These are phyloP conservation scores for Lentinula novae-zelandiae DNA, from an alignment of 1,284 basidiomycete genomes.

Conservation along the genomic window DNA sequence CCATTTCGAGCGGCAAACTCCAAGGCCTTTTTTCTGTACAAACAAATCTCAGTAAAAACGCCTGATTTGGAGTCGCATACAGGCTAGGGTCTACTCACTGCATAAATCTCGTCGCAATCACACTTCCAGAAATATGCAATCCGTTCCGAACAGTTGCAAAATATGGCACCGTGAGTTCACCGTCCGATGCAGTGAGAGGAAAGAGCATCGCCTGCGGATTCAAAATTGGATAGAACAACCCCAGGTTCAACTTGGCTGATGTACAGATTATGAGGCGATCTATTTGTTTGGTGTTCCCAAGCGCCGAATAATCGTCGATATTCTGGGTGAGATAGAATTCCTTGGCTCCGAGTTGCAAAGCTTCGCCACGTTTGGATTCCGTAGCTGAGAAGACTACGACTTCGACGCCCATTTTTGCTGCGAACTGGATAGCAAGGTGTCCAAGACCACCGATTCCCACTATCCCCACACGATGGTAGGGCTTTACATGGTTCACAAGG, in stretches of 20 bases:
- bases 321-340: constrained; percentile 39
- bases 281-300: constrained; percentile 24
- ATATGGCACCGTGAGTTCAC: constrained; percentile 5
- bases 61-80: not conserved
- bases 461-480: constrained; percentile 54
- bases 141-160: constrained; percentile 4
- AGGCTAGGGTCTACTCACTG: constrained; percentile 5
- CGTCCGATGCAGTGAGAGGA: constrained; percentile 6
- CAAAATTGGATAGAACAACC: constrained; percentile 7
- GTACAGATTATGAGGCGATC: constrained; percentile 11
- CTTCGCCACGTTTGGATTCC: constrained; percentile 52
- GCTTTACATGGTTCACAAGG: constrained; percentile 40
- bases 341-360: constrained; percentile 53
- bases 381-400: constrained; percentile 61
- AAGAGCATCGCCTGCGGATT: constrained; percentile 6
- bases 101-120: constrained; percentile 11
- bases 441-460: constrained; percentile 59
- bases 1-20: constrained; percentile 19
- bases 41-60: not conserved
- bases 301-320: constrained; percentile 20
- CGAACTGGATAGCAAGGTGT: constrained; percentile 51
- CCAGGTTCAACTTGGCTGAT: constrained; percentile 6
- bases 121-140: constrained; percentile 14
- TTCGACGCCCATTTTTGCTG: constrained; percentile 27
- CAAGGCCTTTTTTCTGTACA: constrained; percentile 19